phyloP scores from a whole-genome alignment of 495 filamentous ascomycete species.

The Choiromyces venosus region DNA sequence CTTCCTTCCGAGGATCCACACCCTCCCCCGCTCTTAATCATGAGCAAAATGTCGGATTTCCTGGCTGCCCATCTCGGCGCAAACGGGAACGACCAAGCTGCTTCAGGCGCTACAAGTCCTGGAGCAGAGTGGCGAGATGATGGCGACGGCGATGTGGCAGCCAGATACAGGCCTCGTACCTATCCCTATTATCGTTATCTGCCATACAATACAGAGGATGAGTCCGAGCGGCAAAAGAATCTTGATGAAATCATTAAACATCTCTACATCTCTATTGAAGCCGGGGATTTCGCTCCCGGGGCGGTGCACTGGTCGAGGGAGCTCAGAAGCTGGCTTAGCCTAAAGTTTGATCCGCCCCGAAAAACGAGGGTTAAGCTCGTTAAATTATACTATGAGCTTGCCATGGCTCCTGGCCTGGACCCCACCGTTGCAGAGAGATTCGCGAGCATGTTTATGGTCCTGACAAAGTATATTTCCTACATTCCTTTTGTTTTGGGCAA shows the following conservation, averaged over 20 bases:
- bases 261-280: slow-evolving; percentile 81
- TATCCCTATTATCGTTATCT: slow-evolving; percentile 87
- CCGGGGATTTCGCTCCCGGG: slow-evolving; percentile 89
- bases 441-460: slow-evolving; percentile 87
- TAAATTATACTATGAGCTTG: slow-evolving; percentile 88
- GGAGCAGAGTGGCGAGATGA: slow-evolving; percentile 56
- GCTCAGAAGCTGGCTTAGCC: slow-evolving; percentile 84
- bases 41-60: slow-evolving; percentile 40
- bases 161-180: slow-evolving; percentile 77
- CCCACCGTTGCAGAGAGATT: slow-evolving; percentile 77
- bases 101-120: slow-evolving; percentile 46
- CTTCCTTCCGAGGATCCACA: neutral
- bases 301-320: slow-evolving; percentile 97
- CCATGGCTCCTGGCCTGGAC: slow-evolving; percentile 86
- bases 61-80: slow-evolving; percentile 39
- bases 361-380: slow-evolving; percentile 76
- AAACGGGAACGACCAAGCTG: slow-evolving; percentile 40
- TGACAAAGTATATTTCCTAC: slow-evolving; percentile 69
- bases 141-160: slow-evolving; percentile 50
- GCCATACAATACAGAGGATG: slow-evolving; percentile 78
- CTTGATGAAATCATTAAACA: slow-evolving; percentile 82
- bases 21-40: slow-evolving; percentile 9
- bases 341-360: slow-evolving; percentile 92
- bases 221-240: slow-evolving; percentile 63
- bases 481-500: slow-evolving; percentile 36